Conservation (phyloP, 108 stramenopile species). For the Cyclotella sp. region DNA sequence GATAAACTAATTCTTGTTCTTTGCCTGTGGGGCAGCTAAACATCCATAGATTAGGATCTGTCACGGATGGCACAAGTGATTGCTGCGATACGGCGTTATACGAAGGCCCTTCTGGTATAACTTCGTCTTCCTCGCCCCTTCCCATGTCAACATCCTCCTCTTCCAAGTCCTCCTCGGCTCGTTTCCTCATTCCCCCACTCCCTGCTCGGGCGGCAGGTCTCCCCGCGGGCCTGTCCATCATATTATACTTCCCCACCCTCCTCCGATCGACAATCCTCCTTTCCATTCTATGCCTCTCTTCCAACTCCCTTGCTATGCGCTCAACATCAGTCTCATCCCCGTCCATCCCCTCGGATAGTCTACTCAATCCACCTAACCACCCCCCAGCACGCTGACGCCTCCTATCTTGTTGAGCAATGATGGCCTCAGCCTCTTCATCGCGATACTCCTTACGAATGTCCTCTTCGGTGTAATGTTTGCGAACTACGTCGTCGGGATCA, state of each 20-base stretch:
- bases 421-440: conserved; percentile 86
- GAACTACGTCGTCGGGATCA: conserved; percentile 76
- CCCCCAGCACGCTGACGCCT: conserved; percentile 76
- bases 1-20: conserved; percentile 88
- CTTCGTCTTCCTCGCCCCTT: conserved; percentile 42
- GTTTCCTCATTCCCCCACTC: neutral
- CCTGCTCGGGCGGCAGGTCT: conserved; percentile 18
- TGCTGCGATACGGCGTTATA: conserved; percentile 89
- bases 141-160: conserved; percentile 25
- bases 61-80: conserved; percentile 89
- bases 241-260: conserved; percentile 21
- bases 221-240: neutral
- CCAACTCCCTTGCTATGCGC: conserved; percentile 85
- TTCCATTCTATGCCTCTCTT: conserved; percentile 84
- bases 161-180: neutral
- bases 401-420: conserved; percentile 87
- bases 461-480: conserved; percentile 76
- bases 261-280: conserved; percentile 55
- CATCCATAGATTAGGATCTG: conserved; percentile 96
- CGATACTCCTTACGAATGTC: conserved; percentile 79
- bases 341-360: conserved; percentile 43
- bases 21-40: conserved; percentile 89
- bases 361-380: conserved; percentile 43
- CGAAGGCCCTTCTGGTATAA: conserved; percentile 49
- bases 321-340: conserved; percentile 54